Conservation (phyloP, 1,284 basidiomycete genomes). For the Heterobasidion irregulare region DNA sequence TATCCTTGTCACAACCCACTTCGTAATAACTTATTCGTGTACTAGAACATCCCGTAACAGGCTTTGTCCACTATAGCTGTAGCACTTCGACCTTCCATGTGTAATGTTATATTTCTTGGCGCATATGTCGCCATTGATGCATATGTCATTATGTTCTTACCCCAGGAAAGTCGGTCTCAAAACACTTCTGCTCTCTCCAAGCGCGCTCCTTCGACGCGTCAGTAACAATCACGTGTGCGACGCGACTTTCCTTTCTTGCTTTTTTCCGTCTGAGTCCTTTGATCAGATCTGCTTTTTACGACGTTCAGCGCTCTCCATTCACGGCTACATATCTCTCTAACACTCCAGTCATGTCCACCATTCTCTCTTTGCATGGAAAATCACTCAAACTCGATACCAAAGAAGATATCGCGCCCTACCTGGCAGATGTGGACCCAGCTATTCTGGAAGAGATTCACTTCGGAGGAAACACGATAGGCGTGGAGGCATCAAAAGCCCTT, state of each 20-base stretch:
- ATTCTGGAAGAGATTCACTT: constrained; percentile 85
- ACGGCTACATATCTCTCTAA: not conserved
- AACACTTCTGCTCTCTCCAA: too few species aligned
- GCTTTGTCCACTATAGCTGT: too few species aligned
- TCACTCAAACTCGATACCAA: constrained; percentile 80
- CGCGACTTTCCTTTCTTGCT: constrained; percentile 3
- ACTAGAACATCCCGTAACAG: too few species aligned
- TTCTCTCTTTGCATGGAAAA: constrained; percentile 1
- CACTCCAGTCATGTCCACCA: not conserved
- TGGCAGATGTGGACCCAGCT: constrained; percentile 60
- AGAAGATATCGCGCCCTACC: constrained; percentile 74
- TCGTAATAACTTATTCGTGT: too few species aligned
- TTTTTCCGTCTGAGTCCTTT: not conserved
- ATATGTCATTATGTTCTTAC: too few species aligned
- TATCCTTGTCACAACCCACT: too few species aligned
- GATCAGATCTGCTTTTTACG: not conserved
- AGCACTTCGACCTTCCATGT: too few species aligned
- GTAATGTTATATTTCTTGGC: too few species aligned
- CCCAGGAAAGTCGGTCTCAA: too few species aligned
- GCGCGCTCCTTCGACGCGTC: not conserved
- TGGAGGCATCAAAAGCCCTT: constrained; percentile 84
- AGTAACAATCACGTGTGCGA: constrained; percentile 1
- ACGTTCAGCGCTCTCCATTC: not conserved
- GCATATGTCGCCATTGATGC: too few species aligned
- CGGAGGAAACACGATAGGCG: constrained; percentile 94